Base-by-base conservation (phyloP, 345 rosid species). In the Salix viminalis region DNA sequence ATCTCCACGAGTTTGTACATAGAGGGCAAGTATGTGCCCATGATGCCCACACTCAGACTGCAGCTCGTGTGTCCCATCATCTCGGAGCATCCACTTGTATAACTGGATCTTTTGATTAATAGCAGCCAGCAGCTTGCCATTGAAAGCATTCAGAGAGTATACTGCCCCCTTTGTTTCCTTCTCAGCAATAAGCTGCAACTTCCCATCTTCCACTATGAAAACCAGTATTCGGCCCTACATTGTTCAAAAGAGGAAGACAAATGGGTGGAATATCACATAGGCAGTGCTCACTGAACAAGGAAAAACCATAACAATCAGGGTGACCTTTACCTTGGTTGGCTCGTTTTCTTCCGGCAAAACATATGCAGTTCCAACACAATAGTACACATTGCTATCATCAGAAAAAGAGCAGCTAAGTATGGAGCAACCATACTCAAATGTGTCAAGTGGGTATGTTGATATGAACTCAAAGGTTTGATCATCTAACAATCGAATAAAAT, bases 151-250 rank as follows among this genome's bases (percentile, higher is more conserved):
- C 70, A 96, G 80, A 65, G 94, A 89, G 81, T 90, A 93, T 30
- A 91, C 97, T 12, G 98, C 88, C 62, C 99, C 98, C 78, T 93
- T 91, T 12, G 98, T 96, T 84, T 96, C 97, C 86, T 93, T 93
- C 88, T 93, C 98, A 3, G 91, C 85, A 67, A 96, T 84, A 73
- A 96, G 90, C 85, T 91, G 98, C 85, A 93, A 81, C 77, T 88
- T 93, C 75, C 98, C 89, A 70, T 92, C 98, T 84, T 96, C 97
- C 36, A 91, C 94, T 56, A 87, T 15, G 80, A 96, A 96, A 75
- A 96, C 97, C 79, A 91, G 76, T 86, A 96, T 90, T 79, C 97
- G 90, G 48, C 99, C 99, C 97, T 94, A 79, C 32, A 50, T 56
- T 74, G 30, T n/a, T 19, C 50, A 46, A 1, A 11, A 46, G 18